These are phyloP conservation scores for Candida oleophila DNA, from an alignment of 805 yeast genomes.

Conservation along the genomic window DNA sequence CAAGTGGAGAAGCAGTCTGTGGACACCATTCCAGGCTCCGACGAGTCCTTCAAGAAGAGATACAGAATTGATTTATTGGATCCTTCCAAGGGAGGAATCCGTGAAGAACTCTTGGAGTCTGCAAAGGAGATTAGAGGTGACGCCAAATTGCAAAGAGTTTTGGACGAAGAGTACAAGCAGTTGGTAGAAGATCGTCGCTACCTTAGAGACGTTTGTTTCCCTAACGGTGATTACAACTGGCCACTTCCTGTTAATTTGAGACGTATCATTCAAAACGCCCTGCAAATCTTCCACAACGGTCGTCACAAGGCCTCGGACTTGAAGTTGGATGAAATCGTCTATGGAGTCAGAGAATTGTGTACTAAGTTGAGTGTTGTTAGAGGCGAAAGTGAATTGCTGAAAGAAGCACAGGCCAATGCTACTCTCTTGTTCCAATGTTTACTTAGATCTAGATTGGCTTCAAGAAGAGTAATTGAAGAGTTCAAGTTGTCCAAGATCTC, in stretches of 20 bases:
- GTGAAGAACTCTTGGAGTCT: slow-evolving; percentile 77
- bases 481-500: slow-evolving; percentile 80
- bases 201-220: slow-evolving; percentile 77
- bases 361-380: slow-evolving; percentile 72
- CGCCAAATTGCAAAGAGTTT: slow-evolving; percentile 69
- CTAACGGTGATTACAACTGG: slow-evolving; percentile 95
- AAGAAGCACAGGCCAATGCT: slow-evolving; percentile 92
- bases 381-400: slow-evolving; percentile 69
- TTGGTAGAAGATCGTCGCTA: slow-evolving; percentile 73
- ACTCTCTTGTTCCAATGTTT: slow-evolving; percentile 86
- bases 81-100: slow-evolving; percentile 51
- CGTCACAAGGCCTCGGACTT: slow-evolving; percentile 87
- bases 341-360: slow-evolving; percentile 68
- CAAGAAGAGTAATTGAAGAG: slow-evolving; percentile 90
- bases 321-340: slow-evolving; percentile 76
- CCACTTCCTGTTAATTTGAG: slow-evolving; percentile 96
- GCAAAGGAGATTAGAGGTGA: slow-evolving; percentile 92
- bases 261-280: slow-evolving; percentile 95
- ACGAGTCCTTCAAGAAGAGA: slow-evolving; percentile 74
- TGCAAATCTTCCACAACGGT: slow-evolving; percentile 93
- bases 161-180: slow-evolving; percentile 85
- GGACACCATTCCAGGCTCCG: slow-evolving; percentile 94
- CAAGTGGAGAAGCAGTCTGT: slow-evolving; percentile 95
- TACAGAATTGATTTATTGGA: slow-evolving; percentile 87
- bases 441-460: slow-evolving; percentile 86